These are phyloP conservation scores for Mycena filopes DNA, from an alignment of 768 basidiomycete species.

Conservation along the genomic window DNA sequence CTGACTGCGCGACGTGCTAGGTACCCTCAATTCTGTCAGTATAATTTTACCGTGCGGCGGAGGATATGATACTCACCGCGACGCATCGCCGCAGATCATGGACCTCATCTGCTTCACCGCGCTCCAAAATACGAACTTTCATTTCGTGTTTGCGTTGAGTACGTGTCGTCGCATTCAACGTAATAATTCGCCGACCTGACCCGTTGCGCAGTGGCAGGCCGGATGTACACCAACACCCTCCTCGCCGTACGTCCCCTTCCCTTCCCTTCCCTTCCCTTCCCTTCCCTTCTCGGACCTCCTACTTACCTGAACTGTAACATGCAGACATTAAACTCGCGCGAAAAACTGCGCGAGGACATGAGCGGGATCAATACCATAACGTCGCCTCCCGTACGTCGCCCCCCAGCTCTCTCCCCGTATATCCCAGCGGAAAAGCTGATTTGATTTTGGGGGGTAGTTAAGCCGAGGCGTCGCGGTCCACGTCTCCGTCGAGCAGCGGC, in stretches of 20 bases:
- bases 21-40: slow-evolving; percentile 1
- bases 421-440: too few relatives aligned
- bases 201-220: not conserved
- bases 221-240: slow-evolving; percentile 11
- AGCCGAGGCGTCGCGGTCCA: too few relatives aligned
- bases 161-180: not conserved
- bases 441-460: too few relatives aligned
- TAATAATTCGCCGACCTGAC: not conserved
- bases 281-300: too few relatives aligned
- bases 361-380: not conserved
- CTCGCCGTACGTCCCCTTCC: too few relatives aligned
- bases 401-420: too few relatives aligned
- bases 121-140: slow-evolving; percentile 12
- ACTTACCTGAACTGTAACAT: not conserved
- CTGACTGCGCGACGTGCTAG: too few relatives aligned
- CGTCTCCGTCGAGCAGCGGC: too few relatives aligned
- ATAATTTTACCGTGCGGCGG: too few relatives aligned
- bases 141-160: slow-evolving; percentile 10
- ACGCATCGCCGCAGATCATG: too few relatives aligned
- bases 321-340: slow-evolving; percentile 5
- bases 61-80: too few relatives aligned
- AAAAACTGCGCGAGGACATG: not conserved
- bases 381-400: not conserved
- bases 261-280: too few relatives aligned
- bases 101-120: slow-evolving; percentile 12